These are phyloP conservation scores for Mycena olivaceomarginata DNA, from an alignment of 768 basidiomycete species.

Conservation along the genomic window DNA sequence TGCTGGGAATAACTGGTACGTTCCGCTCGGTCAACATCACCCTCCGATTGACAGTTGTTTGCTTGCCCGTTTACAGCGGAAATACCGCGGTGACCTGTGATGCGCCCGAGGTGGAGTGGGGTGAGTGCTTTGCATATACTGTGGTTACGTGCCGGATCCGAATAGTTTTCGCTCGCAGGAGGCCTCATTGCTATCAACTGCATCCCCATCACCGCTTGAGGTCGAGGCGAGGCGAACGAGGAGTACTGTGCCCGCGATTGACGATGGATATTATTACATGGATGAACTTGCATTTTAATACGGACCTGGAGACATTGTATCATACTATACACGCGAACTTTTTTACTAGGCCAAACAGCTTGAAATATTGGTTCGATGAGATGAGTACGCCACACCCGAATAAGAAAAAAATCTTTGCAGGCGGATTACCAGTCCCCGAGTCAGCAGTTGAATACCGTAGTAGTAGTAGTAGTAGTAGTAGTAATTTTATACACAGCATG, in stretches of 20 bases:
- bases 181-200: conserved; percentile 1
- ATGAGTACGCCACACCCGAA: too few species aligned
- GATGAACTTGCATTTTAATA: too few species aligned
- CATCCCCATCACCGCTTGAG: neutral
- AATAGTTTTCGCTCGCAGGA: neutral
- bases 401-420: too few species aligned
- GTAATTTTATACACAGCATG: too few species aligned
- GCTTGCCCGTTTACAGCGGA: neutral
- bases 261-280: neutral
- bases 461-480: too few species aligned
- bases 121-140: neutral
- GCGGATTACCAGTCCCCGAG: too few species aligned
- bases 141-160: neutral
- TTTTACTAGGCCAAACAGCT: too few species aligned
- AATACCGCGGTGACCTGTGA: neutral
- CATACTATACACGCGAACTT: too few species aligned
- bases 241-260: neutral
- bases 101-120: neutral
- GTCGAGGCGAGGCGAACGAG: neutral
- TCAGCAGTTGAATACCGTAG: too few species aligned
- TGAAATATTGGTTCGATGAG: too few species aligned
- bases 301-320: too few species aligned
- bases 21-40: neutral
- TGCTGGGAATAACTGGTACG: neutral
- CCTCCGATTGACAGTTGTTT: neutral